Base-by-base conservation (phyloP, 164 flowering plant genomes). In the Platanus orientalis region DNA sequence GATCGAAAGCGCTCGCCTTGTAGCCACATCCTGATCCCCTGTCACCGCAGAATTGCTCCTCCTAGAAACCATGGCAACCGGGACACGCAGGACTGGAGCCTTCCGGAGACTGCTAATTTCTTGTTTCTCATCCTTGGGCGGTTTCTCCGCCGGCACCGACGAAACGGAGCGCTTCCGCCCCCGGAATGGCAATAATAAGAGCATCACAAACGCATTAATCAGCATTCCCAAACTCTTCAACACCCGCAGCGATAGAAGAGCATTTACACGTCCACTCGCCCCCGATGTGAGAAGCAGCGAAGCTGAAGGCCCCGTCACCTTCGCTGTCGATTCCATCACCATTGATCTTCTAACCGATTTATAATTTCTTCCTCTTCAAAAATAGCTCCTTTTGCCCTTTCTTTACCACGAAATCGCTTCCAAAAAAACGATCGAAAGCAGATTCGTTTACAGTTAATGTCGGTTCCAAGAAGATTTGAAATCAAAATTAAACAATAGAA, bases 261-360 rank as follows among this genome's bases (percentile, higher is more conserved):
- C 91, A 65, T 61, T 84, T 26, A 81, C 65, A 2, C 87, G 76
- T 1, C 85, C 88, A 62, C 84, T 88, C 0, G 91, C 89, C 9
- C 91, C 95, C 0, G 91, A 80, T 14, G 88, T 85, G 7, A 87
- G 62, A 1, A 88, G 76, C 69, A 78, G 23, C 50, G 85, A 24
- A 21, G 68, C n/a, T 24, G 75, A 48, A 1, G 65, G n/a, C 11
- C 28, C 64, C 3, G 66, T 7, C 47, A 61, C 19, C 63, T 47
- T 69, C 11, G 34, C 24, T 14, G 51, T n/a, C 6, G 71, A 21
- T n/a, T 67, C 69, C 59, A 64, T 49, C 21, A 11, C 13, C 42
- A 23, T 36, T 45, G 40, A 12, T 45, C 20, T 17, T 45, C 49
- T 45, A 17, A 16, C 16, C 19, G 20, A 45, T 4, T 16, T 2